Evolutionary conservation across 106 monocot genomes (phyloP), one percentile per base, ranked within the genome.

Genomic region (Allium cepa): DNA sequence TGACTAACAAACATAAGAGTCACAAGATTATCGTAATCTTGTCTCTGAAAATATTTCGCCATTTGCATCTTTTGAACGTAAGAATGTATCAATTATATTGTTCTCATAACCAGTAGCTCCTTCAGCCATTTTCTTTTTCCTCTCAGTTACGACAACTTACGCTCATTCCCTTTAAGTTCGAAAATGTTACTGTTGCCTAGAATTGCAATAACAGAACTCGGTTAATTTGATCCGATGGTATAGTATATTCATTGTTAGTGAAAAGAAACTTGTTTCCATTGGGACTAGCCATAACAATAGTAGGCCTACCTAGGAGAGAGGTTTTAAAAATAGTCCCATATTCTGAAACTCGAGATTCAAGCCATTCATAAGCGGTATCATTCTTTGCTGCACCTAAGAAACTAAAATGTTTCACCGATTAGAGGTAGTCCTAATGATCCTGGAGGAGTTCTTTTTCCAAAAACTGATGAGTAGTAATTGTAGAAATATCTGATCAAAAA

Each of bases 361-460:
- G 7, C 74, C 74, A 74, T 27, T 60, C 59, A 11, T 57, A 26
- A 59, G 58, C 50, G 50, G 57, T 74, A 59, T 74, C 59, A 1
- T 15, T 13, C 49, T 59, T 66, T 9, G 27, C 48, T 2, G 67
- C 47, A 27, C 49, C n/a, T 7, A 74, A 9, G n/a, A 74, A 67
- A 36, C 67, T 13, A 17, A 74, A 36, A 14, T 14, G 59, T 26
- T 36, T 74, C 67, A 8, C 74, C 67, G 11, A 74, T 15, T 15
- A 58, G 26, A 2, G 74, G 74, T 9, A 74, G n/a, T 6, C 74
- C 74, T 59, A 74, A 49, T 67, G 74, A 74, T 1, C 74, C 66
- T 5, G 74, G 74, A 59, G 67, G 74, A 16, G 67, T 66, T 26
- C 57, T 66, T 15, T 56, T 65, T 36, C 36, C 36, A 1, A 2